Evolutionary conservation across 192 early-diverging fungal species (phyloP), one percentile per base, ranked within the genome.

Genomic region (Coemansia interrupta): DNA sequence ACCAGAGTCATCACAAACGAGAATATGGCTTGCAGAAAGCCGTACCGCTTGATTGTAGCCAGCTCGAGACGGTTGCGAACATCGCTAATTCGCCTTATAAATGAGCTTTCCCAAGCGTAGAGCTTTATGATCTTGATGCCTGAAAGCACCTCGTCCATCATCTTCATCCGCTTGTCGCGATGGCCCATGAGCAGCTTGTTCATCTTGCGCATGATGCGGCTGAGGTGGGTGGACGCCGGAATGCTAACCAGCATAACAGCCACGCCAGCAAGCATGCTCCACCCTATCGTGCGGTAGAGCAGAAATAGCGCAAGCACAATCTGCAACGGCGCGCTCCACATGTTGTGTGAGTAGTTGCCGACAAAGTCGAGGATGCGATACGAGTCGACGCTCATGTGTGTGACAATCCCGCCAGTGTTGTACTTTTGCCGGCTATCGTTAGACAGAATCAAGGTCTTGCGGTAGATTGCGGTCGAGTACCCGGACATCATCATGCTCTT

Each of bases 391-490:
- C 84, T 86, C 88, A 91, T 90, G 46, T 86, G 64, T 26, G 86
- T 86, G 26, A 86, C 84, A 43, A 92, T 90, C 44, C 90, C 89
- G 20, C 91, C 90, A 17, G 90, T 84, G 30, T 91, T 95, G 44
- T 86, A 92, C n/a, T 78, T 72, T 62, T 94, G 92, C 5, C 94
- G 84, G 49, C 87, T 82, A 19, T 84, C 80, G 68, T 90, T 95
- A 40, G 91, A 92, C 10, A 99, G 83, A 10, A 78, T 59, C 50
- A 99, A 73, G 6, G 93, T 84, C 59, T 97, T 99, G 61, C 84
- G 83, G 70, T 96, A 98, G 45, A 98, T 89, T 19, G 92, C 87
- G 0, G 96, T 90, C 24, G 89, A 85, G 56, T 92, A 73, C 38
- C 87, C 90, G 9, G 90, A 83, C 51, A 87, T 86, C 32, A 91